Base-by-base conservation (phyloP, 2,329 filamentous ascomycete species). In the Fusarium armeniacum region DNA sequence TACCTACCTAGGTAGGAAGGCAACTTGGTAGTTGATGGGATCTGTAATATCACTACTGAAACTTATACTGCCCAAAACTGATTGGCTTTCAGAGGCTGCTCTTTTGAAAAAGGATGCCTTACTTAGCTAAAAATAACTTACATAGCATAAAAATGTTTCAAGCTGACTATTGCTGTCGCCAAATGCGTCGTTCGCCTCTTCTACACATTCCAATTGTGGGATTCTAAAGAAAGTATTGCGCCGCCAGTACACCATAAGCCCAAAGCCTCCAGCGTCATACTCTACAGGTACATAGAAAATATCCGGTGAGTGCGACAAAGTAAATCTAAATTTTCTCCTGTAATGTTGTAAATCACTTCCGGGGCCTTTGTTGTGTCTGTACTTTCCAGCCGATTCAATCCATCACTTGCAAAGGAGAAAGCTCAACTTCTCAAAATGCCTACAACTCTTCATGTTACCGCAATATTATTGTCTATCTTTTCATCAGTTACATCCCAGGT, bases 401-500 rank as follows among this genome's bases (percentile, higher is more conserved):
- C 16, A 16, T 9, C n/a, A 30, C 33, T 28, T 52, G 8, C 36
- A 13, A 41, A 20, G 7, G 11, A n/a, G 16, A 26, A 40, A 52
- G 6, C 6, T 9, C n/a, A 16, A 12, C 35, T 28, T 12, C 12
- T 22, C 35, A 28, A 30, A 40, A 52, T 56, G 50, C 47, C 32
- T 28, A 32, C 13, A 7, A 10, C 35, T 18, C 33, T 18, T 8
- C 16, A 22, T 24, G 32, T 50, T 9, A 30, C 59, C 7, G 5
- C 32, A 12, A n/a, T 72, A 45, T 18, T 75, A 30, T 35, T 67
- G 32, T 47, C 64, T 22, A n/a, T 70, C 20, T 10, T 65, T 18
- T 30, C 68, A 12, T 49, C 65, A 28, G 50, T 58, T 32, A 32
- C 59, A 11, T 53, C 74, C n/a, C 68, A 69, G 20, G 18, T 66